These are phyloP conservation scores for Phaeosphaeriaceae sp. DNA, from an alignment of 2,329 filamentous ascomycete genomes.

Conservation along the genomic window DNA sequence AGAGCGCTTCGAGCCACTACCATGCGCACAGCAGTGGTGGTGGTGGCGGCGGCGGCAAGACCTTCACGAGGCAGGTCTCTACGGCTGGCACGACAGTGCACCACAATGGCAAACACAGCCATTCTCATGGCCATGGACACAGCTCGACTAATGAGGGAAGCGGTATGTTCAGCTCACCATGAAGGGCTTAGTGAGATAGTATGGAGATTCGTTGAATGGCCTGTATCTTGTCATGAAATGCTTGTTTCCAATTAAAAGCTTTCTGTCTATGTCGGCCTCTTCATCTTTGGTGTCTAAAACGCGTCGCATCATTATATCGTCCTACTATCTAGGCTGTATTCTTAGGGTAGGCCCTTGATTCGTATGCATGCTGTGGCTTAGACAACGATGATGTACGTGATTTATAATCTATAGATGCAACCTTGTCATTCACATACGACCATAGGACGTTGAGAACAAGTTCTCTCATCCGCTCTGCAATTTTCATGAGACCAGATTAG, in stretches of 20 bases:
- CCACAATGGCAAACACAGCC: slow-evolving; percentile 18
- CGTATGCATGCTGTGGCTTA: too few relatives aligned
- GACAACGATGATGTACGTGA: too few relatives aligned
- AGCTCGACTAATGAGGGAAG: neutral
- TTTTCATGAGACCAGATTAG: too few relatives aligned
- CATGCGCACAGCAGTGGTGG: slow-evolving; percentile 12
- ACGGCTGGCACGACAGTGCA: slow-evolving; percentile 23
- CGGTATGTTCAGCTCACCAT: slow-evolving; percentile 9
- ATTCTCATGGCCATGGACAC: slow-evolving; percentile 5
- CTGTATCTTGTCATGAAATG: neutral
- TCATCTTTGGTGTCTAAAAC: too few relatives aligned
- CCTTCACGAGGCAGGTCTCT: slow-evolving; percentile 19
- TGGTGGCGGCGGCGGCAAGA: slow-evolving; percentile 12
- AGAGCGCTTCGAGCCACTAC: slow-evolving; percentile 21
- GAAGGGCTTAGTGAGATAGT: neutral
- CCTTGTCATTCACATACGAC: too few relatives aligned
- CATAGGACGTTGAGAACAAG: too few relatives aligned
- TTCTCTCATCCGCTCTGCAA: too few relatives aligned
- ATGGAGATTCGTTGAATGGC: neutral
- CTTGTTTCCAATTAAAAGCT: neutral
- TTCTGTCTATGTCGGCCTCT: neutral
- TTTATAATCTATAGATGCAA: too few relatives aligned
- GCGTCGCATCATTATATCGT: too few relatives aligned
- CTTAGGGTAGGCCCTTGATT: too few relatives aligned
- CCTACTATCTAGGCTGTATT: too few relatives aligned